Conservation (phyloP, 306 rosid species). For the Quercus suber region DNA sequence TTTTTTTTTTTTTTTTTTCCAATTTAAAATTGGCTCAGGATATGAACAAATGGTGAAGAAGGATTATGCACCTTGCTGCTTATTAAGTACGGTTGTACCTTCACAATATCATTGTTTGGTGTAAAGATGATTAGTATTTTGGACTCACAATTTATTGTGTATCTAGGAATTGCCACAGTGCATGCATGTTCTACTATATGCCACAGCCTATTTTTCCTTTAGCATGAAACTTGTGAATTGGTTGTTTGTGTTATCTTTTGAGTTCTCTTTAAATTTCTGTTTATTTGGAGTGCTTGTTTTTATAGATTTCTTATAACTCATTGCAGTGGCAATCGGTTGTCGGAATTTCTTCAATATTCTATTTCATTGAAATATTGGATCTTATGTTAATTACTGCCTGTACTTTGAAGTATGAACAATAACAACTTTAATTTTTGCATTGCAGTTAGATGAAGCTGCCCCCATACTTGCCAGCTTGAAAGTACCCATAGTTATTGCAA, state of each 20-base stretch:
- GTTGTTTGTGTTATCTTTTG: background rate
- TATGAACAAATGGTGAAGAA: too few species aligned
- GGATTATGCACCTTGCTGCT: too few species aligned
- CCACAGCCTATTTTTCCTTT: too few species aligned
- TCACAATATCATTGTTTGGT: too few species aligned
- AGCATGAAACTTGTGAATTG: background rate
- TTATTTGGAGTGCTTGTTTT: background rate
- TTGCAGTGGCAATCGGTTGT: background rate
- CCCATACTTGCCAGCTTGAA: conserved; percentile 73
- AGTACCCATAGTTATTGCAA: conserved; percentile 75
- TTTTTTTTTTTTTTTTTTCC: too few species aligned
- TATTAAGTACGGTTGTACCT: too few species aligned
- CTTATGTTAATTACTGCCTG: background rate
- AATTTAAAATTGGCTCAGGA: too few species aligned
- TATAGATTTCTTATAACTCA: background rate
- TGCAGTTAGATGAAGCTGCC: conserved; percentile 91
- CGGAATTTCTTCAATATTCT: background rate
- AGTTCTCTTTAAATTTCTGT: background rate
- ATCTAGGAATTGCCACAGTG: too few species aligned
- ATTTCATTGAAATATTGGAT: background rate
- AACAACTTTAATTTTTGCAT: conserved; percentile 16
- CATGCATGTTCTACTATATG: too few species aligned
- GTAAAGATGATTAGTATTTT: too few species aligned
- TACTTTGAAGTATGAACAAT: background rate
- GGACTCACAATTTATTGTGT: too few species aligned